Percentiles rank a stretch among this genome's conserved stretches.
Conservation (phyloP, 2,329 filamentous ascomycete genomes). For the Colletotrichum echinochloae region DNA sequence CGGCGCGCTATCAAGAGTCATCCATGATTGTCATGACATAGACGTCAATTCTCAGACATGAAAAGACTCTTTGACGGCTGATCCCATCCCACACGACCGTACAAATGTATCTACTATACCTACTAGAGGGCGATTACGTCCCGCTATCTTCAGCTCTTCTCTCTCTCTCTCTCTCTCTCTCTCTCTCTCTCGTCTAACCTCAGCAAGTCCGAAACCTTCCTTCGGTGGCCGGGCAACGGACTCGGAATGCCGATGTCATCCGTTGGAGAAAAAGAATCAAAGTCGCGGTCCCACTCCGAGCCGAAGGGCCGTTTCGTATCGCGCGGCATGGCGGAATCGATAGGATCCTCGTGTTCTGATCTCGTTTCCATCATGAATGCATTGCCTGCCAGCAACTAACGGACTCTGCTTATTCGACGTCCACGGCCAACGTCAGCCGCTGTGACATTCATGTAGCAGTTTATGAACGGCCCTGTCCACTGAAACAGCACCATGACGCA, state of each 20-base stretch:
- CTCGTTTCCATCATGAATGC: no score
- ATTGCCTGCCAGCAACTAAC: no score
- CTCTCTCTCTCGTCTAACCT: constrained; percentile 12
- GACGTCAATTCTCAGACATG: no score
- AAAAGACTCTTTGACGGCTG: no score
- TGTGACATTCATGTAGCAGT: background rate
- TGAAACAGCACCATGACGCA: background rate
- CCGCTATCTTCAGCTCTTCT: constrained; percentile 18
- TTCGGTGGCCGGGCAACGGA: constrained; percentile 29
- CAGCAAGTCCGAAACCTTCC: constrained; percentile 1
- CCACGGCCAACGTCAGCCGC: background rate
- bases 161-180: no score
- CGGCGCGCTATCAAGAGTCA: background rate
- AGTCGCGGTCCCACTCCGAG: constrained; percentile 18
- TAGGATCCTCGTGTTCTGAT: no score
- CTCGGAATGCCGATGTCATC: constrained; percentile 38
- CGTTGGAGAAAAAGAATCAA: constrained; percentile 12
- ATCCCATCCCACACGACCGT: no score
- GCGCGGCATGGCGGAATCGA: no score
- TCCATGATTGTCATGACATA: no score
- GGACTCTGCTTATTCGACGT: no score
- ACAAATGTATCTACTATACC: background rate
- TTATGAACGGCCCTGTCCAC: no score
- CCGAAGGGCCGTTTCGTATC: constrained; percentile 13
- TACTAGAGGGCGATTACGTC: background rate